Base-by-base conservation (phyloP, 2,329 filamentous ascomycete species). In the Clonostachys sp. region DNA sequence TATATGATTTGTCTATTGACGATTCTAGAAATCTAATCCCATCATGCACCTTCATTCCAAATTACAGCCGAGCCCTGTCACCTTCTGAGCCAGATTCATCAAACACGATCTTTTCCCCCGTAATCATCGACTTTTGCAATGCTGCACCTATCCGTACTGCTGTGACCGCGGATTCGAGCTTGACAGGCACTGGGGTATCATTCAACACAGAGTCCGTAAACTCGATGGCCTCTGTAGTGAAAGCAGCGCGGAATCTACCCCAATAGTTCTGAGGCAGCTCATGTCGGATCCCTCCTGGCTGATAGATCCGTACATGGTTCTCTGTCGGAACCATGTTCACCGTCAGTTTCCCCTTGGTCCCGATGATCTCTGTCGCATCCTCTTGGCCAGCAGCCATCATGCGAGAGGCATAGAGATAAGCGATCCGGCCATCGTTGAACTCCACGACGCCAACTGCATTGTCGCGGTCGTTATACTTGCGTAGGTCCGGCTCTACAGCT, bases 361-460 rank as follows among this genome's bases (percentile, higher is more conserved):
- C 84, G 46, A 86, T 83, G 51, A 87, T 76, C 64, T 86, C 82
- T 0, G 83, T 84, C 49, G 74, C 77, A 59, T 87, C 84, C 51
- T 85, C 78, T 61, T 87, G 83, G 1, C 84, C 84, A 0, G 79
- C 76, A 0, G 82, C 79, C 77, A 86, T 86, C 78, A 86, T 87
- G 13, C 83, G 72, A 9, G 72, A 78, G 40, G 71, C 74, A 61
- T 83, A 87, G 50, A 85, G 77, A 58, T 85, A 81, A 2, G 81
- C 82, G 41, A 87, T 80, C 57, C 78, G 77, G 41, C 78, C 81
- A 44, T 73, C 74, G 56, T 45, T 48, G 62, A 87, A 87, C 62
- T 87, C 83, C 12, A 86, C 75, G 16, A 86, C 66, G 3, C 81
- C 83, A 54, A 64, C 56, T 39, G 56, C 62, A 46, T 63, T 63